Conservation (phyloP, 164 flowering plant species). For the Nelumbo lutea region DNA sequence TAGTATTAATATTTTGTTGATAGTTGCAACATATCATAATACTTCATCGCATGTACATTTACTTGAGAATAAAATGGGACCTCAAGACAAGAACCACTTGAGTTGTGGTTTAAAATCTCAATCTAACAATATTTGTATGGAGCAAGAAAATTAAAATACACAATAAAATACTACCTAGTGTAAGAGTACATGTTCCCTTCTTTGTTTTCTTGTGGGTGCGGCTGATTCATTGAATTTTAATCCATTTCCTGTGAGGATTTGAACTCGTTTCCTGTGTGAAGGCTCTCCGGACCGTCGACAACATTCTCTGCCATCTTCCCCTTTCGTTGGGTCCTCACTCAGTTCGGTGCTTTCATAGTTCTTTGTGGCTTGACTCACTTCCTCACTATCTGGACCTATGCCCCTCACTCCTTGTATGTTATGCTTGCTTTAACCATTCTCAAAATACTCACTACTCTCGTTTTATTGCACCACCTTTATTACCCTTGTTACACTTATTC, state of each 20-base stretch:
- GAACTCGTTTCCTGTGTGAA: too few species aligned
- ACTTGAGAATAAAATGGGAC: too few species aligned
- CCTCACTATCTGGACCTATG: constrained; percentile 13
- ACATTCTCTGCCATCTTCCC: constrained; percentile 21
- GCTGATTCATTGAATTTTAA: constrained; percentile 1
- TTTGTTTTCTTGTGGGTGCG: background rate
- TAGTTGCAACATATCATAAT: too few species aligned
- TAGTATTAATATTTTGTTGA: too few species aligned
- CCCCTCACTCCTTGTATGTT: constrained; percentile 11
- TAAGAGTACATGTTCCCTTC: too few species aligned
- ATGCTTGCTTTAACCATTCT: constrained; percentile 17
- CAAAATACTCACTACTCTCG: constrained; percentile 17
- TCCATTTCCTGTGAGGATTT: background rate
- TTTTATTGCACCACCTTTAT: constrained; percentile 18
- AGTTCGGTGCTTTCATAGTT: constrained; percentile 21
- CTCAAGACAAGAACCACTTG: too few species aligned
- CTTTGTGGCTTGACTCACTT: constrained; percentile 23
- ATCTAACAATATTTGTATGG: too few species aligned
- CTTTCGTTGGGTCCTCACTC: constrained; percentile 19
- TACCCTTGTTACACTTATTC: constrained; percentile 14
- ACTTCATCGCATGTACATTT: too few species aligned
- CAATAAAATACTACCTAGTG: too few species aligned
- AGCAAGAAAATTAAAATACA: too few species aligned
- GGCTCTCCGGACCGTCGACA: constrained; percentile 8
- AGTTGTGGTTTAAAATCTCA: too few species aligned